Conservation (phyloP, 108 stramenopile species). For the Nitzschia sp. region DNA sequence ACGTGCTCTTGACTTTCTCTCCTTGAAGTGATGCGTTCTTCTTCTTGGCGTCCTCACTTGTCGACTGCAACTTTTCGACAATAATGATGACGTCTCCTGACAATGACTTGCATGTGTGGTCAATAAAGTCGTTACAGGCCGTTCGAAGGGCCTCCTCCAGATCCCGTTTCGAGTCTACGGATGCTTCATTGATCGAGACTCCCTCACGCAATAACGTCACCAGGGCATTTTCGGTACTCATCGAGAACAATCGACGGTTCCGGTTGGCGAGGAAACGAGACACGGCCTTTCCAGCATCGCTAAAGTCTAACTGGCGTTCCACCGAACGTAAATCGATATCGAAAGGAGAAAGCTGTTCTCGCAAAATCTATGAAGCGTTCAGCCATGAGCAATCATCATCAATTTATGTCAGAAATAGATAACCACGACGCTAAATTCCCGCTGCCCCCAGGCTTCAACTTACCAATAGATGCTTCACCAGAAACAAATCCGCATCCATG, state of each 20-base stretch:
- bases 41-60: constrained; percentile 29
- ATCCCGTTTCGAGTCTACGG: constrained; percentile 89
- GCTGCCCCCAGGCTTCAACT: too few relatives aligned
- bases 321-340: constrained; percentile 88
- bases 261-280: constrained; percentile 86
- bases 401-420: neutral
- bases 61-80: constrained; percentile 34
- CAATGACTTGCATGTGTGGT: constrained; percentile 66
- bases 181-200: constrained; percentile 81
- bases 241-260: constrained; percentile 84
- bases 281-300: constrained; percentile 84
- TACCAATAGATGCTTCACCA: constrained; percentile 87
- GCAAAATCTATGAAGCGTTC: constrained; percentile 71
- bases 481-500: constrained; percentile 85
- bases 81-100: constrained; percentile 58
- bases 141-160: constrained; percentile 84
- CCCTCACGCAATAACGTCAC: constrained; percentile 86
- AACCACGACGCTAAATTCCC: neutral
- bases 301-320: constrained; percentile 89
- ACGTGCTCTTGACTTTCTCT: constrained; percentile 45
- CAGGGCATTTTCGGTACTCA: constrained; percentile 87
- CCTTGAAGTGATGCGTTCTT: constrained; percentile 38
- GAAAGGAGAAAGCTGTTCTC: constrained; percentile 94
- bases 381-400: too few relatives aligned
- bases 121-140: constrained; percentile 90